Evolutionary conservation across 345 rosid species (phyloP), one percentile per base, ranked within the genome.

Genomic region (Aegle marmelos): DNA sequence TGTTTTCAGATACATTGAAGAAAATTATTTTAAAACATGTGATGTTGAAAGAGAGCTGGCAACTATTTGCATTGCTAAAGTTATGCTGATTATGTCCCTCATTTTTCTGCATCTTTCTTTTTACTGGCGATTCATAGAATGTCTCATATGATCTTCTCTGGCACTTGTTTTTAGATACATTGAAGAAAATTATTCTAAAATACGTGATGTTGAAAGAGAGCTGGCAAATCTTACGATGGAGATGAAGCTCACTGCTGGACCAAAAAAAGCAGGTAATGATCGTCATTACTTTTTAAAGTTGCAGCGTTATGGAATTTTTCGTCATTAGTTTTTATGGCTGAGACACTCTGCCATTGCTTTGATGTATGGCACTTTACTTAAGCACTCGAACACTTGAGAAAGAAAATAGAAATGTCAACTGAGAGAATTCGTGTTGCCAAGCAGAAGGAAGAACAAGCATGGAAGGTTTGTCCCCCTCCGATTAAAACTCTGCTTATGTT

Each of bases 211-310:
- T 2, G 98, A 96, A 81, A 82, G 92, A 79, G 97, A 96, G 83
- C 85, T 94, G 4, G 88, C 86, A 75, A 88, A 85, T 86, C 92
- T 92, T 58, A 79, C 90, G 0, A 73, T 96, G 95, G 99, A 96
- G 78, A 87, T 96, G 97, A 96, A 96, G 84, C 97, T 96, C 81
- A 96, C 97, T 5, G 90, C 98, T 72, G 99, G 99, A 60, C 99
- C 99, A 45, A 96, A 96, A 84, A 94, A 89, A 78, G 95, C 95
- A 81, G 99, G 97, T 56, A 36, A 53, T 63, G 7, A 54, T 72
- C 77, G n/a, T 57, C 30, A 6, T 19, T 24, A 17, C 50, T 57
- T 25, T 67, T 70, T 61, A 41, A 57, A 31, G n/a, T 81, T 76
- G 41, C 50, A 31, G 45, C 30, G 67, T 27, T 70, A 22, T 77